phyloP scores from a whole-genome alignment of 768 basidiomycete genomes.

The Suillus decipiens region DNA sequence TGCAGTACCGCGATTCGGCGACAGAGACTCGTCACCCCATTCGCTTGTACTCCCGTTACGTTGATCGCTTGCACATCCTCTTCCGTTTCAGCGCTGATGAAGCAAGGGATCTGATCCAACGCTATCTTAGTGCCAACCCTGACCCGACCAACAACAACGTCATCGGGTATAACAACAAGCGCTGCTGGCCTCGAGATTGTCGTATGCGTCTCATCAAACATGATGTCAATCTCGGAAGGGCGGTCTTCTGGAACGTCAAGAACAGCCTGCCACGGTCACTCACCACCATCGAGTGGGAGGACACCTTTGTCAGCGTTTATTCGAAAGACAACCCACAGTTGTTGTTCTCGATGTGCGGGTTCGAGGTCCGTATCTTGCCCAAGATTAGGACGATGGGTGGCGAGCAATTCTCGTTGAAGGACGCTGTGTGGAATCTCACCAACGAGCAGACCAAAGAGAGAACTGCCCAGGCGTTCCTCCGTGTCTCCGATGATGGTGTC shows the following conservation, averaged over 20 bases:
- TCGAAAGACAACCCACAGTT: slow-evolving; percentile 98
- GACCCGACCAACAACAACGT: slow-evolving; percentile 99
- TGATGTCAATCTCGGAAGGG: slow-evolving; percentile 97
- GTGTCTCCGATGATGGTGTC: slow-evolving; percentile 95
- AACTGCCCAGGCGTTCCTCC: slow-evolving; percentile 96
- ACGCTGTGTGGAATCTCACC: slow-evolving; percentile 95
- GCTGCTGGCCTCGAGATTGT: slow-evolving; percentile 99
- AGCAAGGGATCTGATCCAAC: slow-evolving; percentile 94
- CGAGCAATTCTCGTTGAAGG: slow-evolving; percentile 95
- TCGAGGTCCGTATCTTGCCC: slow-evolving; percentile 96
- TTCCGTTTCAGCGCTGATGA: slow-evolving; percentile 99
- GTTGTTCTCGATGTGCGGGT: slow-evolving; percentile 98
- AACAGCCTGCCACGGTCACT: slow-evolving; percentile 93
- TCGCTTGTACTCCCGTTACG: slow-evolving; percentile 94
- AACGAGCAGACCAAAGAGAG: slow-evolving; percentile 98
- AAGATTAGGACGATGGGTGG: slow-evolving; percentile 95
- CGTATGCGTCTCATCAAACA: slow-evolving; percentile 99
- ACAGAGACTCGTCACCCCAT: slow-evolving; percentile 99
- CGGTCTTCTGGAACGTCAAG: slow-evolving; percentile 99
- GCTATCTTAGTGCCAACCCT: slow-evolving; percentile 95
- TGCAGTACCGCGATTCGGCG: slow-evolving; percentile 93
- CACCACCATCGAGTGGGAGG: slow-evolving; percentile 99
- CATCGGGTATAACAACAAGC: slow-evolving; percentile 98
- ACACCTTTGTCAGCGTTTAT: slow-evolving; percentile 95
- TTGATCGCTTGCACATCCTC: slow-evolving; percentile 92